These are phyloP conservation scores for Pyracantha coccinea DNA, from an alignment of 331 rosid genomes.

Conservation along the genomic window DNA sequence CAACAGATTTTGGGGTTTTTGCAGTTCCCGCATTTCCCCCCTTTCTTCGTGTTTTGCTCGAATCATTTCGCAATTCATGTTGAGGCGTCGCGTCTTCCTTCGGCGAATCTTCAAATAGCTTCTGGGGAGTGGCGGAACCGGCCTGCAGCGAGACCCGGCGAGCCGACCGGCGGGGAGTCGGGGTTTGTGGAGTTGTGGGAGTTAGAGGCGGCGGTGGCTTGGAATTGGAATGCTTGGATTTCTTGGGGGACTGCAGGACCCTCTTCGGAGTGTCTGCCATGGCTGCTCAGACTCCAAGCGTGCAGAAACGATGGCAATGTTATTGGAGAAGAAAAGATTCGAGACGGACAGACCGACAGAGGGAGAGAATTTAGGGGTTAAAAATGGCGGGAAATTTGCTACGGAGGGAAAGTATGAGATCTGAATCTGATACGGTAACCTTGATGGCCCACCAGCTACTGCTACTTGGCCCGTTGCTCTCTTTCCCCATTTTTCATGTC, in stretches of 20 bases:
- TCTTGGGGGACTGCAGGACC: constrained; percentile 17
- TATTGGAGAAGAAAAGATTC: neutral
- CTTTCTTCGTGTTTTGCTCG: neutral
- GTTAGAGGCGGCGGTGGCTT: constrained; percentile 26
- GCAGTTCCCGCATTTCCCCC: neutral
- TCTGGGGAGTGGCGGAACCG: constrained; percentile 10
- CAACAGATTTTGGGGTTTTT: neutral
- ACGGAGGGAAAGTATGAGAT: neutral
- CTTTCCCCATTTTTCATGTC: too few relatives aligned
- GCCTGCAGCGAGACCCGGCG: constrained; percentile 33
- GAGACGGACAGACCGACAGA: too few relatives aligned
- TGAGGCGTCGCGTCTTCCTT: neutral
- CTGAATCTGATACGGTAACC: neutral
- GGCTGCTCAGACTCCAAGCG: neutral
- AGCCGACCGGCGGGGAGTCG: constrained; percentile 46
- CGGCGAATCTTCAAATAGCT: neutral
- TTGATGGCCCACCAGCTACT: neutral
- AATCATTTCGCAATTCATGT: constrained; percentile 6
- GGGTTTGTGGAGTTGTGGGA: constrained; percentile 47
- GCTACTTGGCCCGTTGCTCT: neutral
- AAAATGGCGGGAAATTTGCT: neutral
- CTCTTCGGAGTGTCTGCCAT: neutral
- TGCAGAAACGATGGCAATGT: neutral
- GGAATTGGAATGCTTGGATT: constrained; percentile 15
- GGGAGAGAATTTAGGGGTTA: too few relatives aligned